Evolutionary conservation across 441 rosid genomes (phyloP), one percentile per base, ranked within the genome.

Genomic region (Eruca vesicaria): DNA sequence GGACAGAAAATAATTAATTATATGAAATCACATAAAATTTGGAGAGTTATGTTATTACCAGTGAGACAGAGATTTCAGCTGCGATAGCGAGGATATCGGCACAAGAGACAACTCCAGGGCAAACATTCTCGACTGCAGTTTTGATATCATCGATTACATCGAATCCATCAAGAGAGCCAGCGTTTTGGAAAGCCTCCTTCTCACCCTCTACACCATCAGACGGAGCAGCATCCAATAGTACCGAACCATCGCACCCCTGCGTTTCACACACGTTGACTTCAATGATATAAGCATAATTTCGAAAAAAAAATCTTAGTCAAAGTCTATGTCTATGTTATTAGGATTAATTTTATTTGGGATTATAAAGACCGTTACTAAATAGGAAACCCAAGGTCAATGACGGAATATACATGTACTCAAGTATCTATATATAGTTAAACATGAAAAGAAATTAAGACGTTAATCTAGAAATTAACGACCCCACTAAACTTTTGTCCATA

Each of bases 231-330:
- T 84, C 88, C 48, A 87, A 62, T 75, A 86, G 78, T 32, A 87
- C 41, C 5, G 91, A 87, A 45, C 66, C 91, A 38, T 87, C 91
- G 61, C 91, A 86, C 11, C 91, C 91, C 95, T 91, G 57, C 29
- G 50, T 36, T 62, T 56, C 29, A 10, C 66, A 61, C 15, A 33
- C 16, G 7, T 33, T 18, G 45, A 33, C 45, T 5, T 18, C 66
- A 33, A 62, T 35, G 16, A 10, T 33, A 18, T 16, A 33, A 5
- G 66, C 48, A 62, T 62, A 4, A 18, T 16, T 5, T 55, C n/a
- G 1, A 21, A 2, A n/a, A 55, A n/a, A 48, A 7, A 10, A 4
- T 56, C 31, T 11, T 21, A 31, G 64, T 29, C 21, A 29, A 32
- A 33, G 26, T 16, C 2, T 16, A 9, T 28, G 26, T 32, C 65